Evolutionary conservation across 2,329 filamentous ascomycete species (phyloP).

Genomic region (Trichophyton simii): DNA sequence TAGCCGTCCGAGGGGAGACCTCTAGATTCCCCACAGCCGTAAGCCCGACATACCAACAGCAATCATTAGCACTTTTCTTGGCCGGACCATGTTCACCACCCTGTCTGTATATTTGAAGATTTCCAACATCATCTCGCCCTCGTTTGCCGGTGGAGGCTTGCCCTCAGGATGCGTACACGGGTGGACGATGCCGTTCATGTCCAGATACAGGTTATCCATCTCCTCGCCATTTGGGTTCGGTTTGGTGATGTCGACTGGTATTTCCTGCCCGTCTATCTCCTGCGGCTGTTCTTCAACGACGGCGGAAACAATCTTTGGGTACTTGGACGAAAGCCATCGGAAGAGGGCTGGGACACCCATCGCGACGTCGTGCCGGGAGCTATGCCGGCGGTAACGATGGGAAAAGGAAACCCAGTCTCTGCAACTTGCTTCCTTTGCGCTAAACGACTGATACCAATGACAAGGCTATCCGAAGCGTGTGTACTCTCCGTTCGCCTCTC

Average conservation of each 20-base stretch:
- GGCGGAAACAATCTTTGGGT: slow-evolving; percentile 89
- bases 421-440: background rate
- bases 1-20: slow-evolving; percentile 19
- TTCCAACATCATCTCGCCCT: slow-evolving; percentile 99
- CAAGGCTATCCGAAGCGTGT: background rate
- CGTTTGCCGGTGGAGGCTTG: slow-evolving; percentile 74
- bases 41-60: slow-evolving; percentile 56
- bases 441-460: background rate
- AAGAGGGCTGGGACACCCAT: slow-evolving; percentile 96
- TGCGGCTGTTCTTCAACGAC: slow-evolving; percentile 78
- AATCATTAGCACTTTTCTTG: slow-evolving; percentile 91
- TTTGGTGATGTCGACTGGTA: slow-evolving; percentile 72
- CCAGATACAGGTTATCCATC: slow-evolving; percentile 92
- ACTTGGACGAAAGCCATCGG: slow-evolving; percentile 91
- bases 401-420: background rate
- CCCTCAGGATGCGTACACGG: slow-evolving; percentile 97
- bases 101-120: slow-evolving; percentile 98
- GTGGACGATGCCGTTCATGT: slow-evolving; percentile 99
- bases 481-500: background rate
- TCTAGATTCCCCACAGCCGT: slow-evolving; percentile 8
- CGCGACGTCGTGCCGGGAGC: slow-evolving; percentile 10
- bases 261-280: slow-evolving; percentile 67
- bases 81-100: slow-evolving; percentile 96
- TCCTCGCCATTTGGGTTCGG: slow-evolving; percentile 96
- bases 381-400: background rate